Percentiles rank a stretch among this genome's conserved stretches.
phyloP scores from a whole-genome alignment of 495 filamentous ascomycete species.

The Aspergillus wentii region DNA sequence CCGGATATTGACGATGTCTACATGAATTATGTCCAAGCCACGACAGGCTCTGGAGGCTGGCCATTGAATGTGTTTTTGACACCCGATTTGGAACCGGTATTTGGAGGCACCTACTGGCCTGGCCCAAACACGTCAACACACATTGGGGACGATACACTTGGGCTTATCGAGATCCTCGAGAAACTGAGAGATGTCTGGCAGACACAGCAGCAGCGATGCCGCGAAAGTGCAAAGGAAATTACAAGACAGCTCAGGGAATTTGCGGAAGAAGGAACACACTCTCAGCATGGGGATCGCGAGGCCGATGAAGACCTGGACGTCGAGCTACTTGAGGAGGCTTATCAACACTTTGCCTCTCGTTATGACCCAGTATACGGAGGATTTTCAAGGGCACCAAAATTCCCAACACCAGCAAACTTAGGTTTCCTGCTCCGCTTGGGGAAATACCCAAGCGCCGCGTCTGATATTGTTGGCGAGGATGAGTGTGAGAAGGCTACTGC shows the following conservation, averaged over 20 bases:
- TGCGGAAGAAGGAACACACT: slow-evolving; percentile 77
- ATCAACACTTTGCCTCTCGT: slow-evolving; percentile 68
- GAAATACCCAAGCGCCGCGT: slow-evolving; percentile 65
- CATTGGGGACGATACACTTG: slow-evolving; percentile 50
- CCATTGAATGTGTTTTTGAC: slow-evolving; percentile 95
- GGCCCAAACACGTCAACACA: slow-evolving; percentile 57
- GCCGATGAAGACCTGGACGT: slow-evolving; percentile 72
- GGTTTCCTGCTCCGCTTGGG: slow-evolving; percentile 75
- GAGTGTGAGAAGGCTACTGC: slow-evolving; percentile 69
- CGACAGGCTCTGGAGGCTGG: slow-evolving; percentile 91
- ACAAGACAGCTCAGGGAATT: slow-evolving; percentile 77
- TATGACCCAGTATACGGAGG: slow-evolving; percentile 78
- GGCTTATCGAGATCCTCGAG: slow-evolving; percentile 76
- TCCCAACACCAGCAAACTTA: slow-evolving; percentile 83
- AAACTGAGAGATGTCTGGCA: slow-evolving; percentile 81
- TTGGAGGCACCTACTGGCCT: slow-evolving; percentile 96
- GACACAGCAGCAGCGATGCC: slow-evolving; percentile 74
- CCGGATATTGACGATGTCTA: slow-evolving; percentile 96
- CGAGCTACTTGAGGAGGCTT: slow-evolving; percentile 88
- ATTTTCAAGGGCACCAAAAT: slow-evolving; percentile 76
- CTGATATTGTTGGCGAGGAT: slow-evolving; percentile 77
- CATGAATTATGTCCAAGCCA: slow-evolving; percentile 96
- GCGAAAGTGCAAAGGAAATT: slow-evolving; percentile 77
- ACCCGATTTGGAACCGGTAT: slow-evolving; percentile 86
- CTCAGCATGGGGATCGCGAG: slow-evolving; percentile 43